Conservation (phyloP, 164 flowering plant species). For the Saururus chinensis region DNA sequence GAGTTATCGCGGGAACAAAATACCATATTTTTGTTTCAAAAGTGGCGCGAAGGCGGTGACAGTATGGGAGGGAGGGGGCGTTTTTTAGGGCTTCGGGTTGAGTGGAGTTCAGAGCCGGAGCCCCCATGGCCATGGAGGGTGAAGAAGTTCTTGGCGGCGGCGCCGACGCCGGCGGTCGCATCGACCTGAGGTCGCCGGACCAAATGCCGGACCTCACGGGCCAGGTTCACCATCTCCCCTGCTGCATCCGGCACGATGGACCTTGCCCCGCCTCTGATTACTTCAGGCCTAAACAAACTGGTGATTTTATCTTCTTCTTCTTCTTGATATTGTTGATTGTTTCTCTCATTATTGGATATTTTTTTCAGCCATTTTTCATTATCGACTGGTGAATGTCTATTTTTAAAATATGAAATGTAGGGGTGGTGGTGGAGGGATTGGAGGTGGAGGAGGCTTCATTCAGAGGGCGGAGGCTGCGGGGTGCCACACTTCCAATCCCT, state of each 20-base stretch:
- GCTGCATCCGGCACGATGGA: slow-evolving; percentile 75
- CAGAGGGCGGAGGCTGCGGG: slow-evolving; percentile 88
- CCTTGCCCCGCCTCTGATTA: slow-evolving; percentile 66
- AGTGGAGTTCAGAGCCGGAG: too few relatives aligned
- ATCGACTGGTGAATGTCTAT: too few relatives aligned
- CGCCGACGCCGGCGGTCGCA: slow-evolving; percentile 17
- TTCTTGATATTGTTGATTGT: background rate
- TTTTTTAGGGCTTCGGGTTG: too few relatives aligned
- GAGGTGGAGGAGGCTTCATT: slow-evolving; percentile 63
- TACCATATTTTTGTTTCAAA: too few relatives aligned
- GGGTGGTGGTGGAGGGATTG: slow-evolving; percentile 57
- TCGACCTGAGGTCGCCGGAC: slow-evolving; percentile 17
- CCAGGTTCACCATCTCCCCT: slow-evolving; percentile 76
- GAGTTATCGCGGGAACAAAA: too few relatives aligned
- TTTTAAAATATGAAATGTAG: slow-evolving; percentile 13
- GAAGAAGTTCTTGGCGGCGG: slow-evolving; percentile 4
- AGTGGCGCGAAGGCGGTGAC: too few relatives aligned
- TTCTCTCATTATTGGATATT: background rate
- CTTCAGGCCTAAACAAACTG: slow-evolving; percentile 60
- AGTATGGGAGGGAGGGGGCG: too few relatives aligned
- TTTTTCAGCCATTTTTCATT: background rate
- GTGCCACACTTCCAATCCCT: slow-evolving; percentile 56
- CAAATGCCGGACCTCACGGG: slow-evolving; percentile 37
- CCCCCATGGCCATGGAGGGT: slow-evolving; percentile 11
- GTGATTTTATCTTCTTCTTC: slow-evolving; percentile 10